These are phyloP conservation scores for Bipolaris cookei DNA, from an alignment of 2,329 filamentous ascomycete genomes.

Conservation along the genomic window DNA sequence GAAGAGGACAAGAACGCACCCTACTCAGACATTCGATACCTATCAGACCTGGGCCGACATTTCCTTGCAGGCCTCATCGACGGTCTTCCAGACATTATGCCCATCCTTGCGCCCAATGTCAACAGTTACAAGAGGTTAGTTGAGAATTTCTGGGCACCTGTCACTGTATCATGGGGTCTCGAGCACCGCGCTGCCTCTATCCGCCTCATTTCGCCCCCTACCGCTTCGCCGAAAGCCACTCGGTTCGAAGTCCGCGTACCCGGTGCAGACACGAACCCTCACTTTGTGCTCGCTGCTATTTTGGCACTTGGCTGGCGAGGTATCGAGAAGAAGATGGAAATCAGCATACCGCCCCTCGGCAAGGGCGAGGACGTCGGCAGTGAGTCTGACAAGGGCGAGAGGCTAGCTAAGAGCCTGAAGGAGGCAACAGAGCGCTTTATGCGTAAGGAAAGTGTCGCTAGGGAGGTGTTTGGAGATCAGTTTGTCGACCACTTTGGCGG, in stretches of 20 bases:
- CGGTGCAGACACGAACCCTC: slow-evolving; percentile 91
- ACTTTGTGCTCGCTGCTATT: slow-evolving; percentile 84
- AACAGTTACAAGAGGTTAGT: slow-evolving; percentile 98
- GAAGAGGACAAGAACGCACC: slow-evolving; percentile 70
- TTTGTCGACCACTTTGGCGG: slow-evolving; percentile 97
- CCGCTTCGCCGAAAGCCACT: slow-evolving; percentile 81
- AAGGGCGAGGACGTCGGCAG: slow-evolving; percentile 84
- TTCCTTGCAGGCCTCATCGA: slow-evolving; percentile 91
- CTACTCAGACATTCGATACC: slow-evolving; percentile 67
- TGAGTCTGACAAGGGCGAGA: slow-evolving; percentile 70
- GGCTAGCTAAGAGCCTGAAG: slow-evolving; percentile 82
- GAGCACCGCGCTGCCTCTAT: slow-evolving; percentile 94
- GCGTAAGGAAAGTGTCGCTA: slow-evolving; percentile 80
- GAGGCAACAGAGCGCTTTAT: slow-evolving; percentile 84
- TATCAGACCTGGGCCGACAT: slow-evolving; percentile 88
- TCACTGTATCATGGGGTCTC: slow-evolving; percentile 95
- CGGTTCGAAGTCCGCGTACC: slow-evolving; percentile 92
- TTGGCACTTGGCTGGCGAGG: slow-evolving; percentile 89
- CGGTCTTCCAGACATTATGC: slow-evolving; percentile 94
- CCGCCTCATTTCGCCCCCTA: slow-evolving; percentile 86
- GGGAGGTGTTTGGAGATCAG: slow-evolving; percentile 90
- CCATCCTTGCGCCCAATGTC: slow-evolving; percentile 88
- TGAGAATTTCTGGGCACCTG: slow-evolving; percentile 98
- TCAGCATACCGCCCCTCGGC: slow-evolving; percentile 80
- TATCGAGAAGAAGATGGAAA: slow-evolving; percentile 87